A percentile compares a stretch with the other conserved stretches of the same genome.
These are phyloP conservation scores for Amylocarpus encephaloides DNA, from an alignment of 2,329 filamentous ascomycete species.

Conservation along the genomic window DNA sequence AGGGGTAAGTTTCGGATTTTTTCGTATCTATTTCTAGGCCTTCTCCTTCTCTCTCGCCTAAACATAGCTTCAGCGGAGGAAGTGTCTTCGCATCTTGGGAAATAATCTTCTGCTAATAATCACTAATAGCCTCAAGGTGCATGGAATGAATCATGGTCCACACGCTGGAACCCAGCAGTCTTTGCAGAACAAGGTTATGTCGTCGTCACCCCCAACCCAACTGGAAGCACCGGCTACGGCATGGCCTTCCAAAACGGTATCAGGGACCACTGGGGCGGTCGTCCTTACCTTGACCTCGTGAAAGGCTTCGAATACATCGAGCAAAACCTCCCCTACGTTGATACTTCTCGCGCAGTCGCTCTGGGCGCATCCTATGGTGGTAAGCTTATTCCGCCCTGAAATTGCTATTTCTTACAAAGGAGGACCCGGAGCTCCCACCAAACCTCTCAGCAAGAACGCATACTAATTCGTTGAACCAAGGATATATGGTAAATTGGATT, in stretches of 20 bases:
- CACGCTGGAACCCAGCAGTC: conserved; percentile 78
- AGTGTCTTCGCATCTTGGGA: too few species aligned
- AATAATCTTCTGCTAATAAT: conserved; percentile 4
- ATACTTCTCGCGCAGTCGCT: conserved; percentile 63
- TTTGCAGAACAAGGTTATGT: conserved; percentile 87
- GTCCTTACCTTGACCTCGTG: conserved; percentile 64
- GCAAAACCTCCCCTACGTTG: conserved; percentile 59
- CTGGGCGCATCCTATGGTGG: conserved; percentile 68
- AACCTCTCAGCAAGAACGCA: too few species aligned
- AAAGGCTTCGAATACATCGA: conserved; percentile 70
- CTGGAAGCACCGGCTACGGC: conserved; percentile 76
- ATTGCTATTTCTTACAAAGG: too few species aligned
- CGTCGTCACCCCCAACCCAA: conserved; percentile 75
- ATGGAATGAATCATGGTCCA: conserved; percentile 42
- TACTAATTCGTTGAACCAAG: too few species aligned
- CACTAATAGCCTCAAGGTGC: conserved; percentile 27
- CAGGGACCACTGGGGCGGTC: conserved; percentile 73
- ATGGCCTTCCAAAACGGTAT: conserved; percentile 74
- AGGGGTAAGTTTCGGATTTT: conserved; percentile 37
- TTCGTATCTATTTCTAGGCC: background rate
- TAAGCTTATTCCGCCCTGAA: too few species aligned
- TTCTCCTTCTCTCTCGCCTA: background rate
- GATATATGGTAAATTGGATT: conserved; percentile 85
- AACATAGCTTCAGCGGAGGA: too few species aligned
- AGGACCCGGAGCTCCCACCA: too few species aligned